These are phyloP conservation scores for Acacia concinna DNA, from an alignment of 331 rosid genomes.

Conservation along the genomic window DNA sequence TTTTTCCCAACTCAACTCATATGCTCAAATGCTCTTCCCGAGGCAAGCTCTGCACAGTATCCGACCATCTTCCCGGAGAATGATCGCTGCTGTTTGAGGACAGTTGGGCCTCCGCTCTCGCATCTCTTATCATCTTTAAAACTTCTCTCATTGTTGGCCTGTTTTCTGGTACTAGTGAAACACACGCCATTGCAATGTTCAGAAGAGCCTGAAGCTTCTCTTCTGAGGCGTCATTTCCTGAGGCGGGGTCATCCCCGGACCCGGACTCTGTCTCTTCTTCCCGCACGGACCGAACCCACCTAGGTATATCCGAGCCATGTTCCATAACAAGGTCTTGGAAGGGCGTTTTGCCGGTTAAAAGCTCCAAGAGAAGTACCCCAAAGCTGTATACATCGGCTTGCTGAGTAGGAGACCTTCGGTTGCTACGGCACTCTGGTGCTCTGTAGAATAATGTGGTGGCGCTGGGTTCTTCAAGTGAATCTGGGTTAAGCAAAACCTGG, in stretches of 20 bases:
- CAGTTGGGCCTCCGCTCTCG: neutral
- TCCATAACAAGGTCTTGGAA: neutral
- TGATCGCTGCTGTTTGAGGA: neutral
- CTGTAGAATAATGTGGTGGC: neutral
- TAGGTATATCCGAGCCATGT: neutral
- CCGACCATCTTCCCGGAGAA: neutral
- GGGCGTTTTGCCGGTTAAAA: neutral
- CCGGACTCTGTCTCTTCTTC: neutral
- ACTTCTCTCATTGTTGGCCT: neutral
- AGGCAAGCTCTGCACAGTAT: neutral
- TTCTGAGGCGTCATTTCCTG: neutral
- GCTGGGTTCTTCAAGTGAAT: neutral
- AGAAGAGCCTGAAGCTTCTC: neutral
- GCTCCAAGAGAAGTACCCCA: neutral
- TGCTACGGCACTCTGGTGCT: neutral
- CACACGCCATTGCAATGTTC: neutral
- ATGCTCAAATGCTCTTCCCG: neutral
- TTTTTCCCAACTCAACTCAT: neutral
- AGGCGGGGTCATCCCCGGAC: neutral
- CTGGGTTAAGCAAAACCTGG: neutral
- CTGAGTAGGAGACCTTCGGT: neutral
- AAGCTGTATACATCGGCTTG: neutral
- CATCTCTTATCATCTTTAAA: neutral
- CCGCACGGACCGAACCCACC: neutral
- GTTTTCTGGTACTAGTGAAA: neutral